These are phyloP conservation scores for Heracleum sosnowskyi DNA, from an alignment of 129 eudicot genomes.

Conservation along the genomic window DNA sequence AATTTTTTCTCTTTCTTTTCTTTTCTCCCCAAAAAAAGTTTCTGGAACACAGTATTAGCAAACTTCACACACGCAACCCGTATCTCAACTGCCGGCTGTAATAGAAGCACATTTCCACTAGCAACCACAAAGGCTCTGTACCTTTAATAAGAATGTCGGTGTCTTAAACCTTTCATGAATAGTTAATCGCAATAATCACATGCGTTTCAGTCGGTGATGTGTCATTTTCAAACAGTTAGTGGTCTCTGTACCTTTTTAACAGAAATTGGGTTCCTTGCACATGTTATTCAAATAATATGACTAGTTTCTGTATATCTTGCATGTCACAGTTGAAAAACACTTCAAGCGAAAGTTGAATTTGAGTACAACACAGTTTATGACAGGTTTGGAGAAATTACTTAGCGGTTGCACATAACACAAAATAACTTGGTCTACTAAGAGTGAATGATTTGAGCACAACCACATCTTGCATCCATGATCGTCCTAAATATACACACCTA, in stretches of 20 bases:
- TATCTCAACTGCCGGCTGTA: neutral
- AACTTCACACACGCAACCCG: neutral
- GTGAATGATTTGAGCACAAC: too few species aligned
- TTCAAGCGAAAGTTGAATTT: neutral
- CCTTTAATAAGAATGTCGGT: neutral
- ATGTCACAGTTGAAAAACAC: neutral
- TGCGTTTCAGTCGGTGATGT: neutral
- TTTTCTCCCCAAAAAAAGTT: too few species aligned
- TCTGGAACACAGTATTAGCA: too few species aligned
- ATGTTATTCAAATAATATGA: neutral
- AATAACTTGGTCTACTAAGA: neutral
- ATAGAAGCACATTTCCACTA: neutral
- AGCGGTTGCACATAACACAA: neutral
- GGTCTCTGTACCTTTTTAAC: neutral
- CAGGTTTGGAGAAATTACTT: neutral
- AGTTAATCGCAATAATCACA: neutral
- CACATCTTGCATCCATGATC: too few species aligned
- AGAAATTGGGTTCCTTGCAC: neutral
- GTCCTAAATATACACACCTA: too few species aligned
- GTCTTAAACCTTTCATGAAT: neutral
- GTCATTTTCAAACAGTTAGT: neutral
- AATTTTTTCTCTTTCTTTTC: too few species aligned
- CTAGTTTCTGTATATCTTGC: neutral
- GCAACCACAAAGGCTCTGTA: neutral
- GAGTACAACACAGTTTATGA: neutral